phyloP scores from a whole-genome alignment of 169 alveolate species.

The Plasmodium yoelii region DNA sequence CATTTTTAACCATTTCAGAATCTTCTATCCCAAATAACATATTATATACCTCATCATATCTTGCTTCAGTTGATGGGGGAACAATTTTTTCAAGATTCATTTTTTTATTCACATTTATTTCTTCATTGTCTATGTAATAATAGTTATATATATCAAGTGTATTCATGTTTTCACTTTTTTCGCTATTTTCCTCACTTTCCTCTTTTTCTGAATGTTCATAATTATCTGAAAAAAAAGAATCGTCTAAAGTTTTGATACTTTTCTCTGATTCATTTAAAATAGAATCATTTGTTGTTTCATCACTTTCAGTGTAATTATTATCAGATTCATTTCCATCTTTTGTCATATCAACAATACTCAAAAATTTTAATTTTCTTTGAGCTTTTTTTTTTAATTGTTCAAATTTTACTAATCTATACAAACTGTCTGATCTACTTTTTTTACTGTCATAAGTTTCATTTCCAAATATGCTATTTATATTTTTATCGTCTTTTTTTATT shows the following conservation, averaged over 20 bases:
- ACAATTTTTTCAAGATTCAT: conserved; percentile 19
- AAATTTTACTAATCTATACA: conserved; percentile 31
- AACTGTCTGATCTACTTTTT: neutral
- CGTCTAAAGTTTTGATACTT: neutral
- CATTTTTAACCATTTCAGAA: too few relatives aligned
- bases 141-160: conserved; percentile 44
- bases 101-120: neutral
- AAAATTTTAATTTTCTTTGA: conserved; percentile 45
- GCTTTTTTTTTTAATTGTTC: conserved; percentile 65
- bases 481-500: neutral
- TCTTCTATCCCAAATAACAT: neutral
- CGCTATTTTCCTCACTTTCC: neutral
- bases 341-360: conserved; percentile 61
- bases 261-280: neutral
- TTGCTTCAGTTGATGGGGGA: neutral
- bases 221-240: conserved; percentile 16
- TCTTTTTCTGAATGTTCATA: conserved; percentile 10
- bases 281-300: neutral
- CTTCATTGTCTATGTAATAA: conserved; percentile 26
- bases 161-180: conserved; percentile 2
- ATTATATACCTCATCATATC: neutral
- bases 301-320: neutral
- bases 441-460: neutral
- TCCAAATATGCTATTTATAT: neutral
- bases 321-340: conserved; percentile 15